These are phyloP conservation scores for Phytophthora colocasiae DNA, from an alignment of 352 stramenopile genomes.

Conservation along the genomic window DNA sequence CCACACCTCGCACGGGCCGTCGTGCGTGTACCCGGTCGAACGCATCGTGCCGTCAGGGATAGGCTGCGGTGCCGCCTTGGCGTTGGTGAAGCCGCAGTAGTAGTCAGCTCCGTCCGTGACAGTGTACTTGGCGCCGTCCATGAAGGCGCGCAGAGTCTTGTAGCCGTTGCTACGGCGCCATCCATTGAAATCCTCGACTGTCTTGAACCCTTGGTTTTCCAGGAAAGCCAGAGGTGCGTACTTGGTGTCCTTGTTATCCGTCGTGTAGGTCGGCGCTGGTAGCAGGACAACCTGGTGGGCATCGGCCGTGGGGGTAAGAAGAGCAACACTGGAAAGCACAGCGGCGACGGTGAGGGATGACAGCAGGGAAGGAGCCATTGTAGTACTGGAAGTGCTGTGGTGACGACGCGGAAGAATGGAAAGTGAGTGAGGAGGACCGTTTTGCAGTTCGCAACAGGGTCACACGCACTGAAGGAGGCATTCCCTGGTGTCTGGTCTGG, in stretches of 20 bases:
- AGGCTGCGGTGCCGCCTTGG: slow-evolving; percentile 29
- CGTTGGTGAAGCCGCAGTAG: slow-evolving; percentile 46
- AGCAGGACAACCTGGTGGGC: slow-evolving; percentile 55
- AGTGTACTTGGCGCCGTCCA: slow-evolving; percentile 51
- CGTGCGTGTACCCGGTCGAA: slow-evolving; percentile 57
- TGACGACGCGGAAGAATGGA: slow-evolving; percentile 12
- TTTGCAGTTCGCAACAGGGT: slow-evolving; percentile 13
- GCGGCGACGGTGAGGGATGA: slow-evolving; percentile 35
- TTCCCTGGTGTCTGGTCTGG: slow-evolving; percentile 15
- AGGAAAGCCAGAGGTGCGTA: slow-evolving; percentile 59
- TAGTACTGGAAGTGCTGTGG: neutral
- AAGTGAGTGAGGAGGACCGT: slow-evolving; percentile 17
- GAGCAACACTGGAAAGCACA: slow-evolving; percentile 33
- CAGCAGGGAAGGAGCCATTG: slow-evolving; percentile 34
- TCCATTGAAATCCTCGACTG: slow-evolving; percentile 48
- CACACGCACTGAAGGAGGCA: slow-evolving; percentile 13
- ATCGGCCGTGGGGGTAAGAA: slow-evolving; percentile 31
- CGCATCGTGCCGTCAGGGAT: slow-evolving; percentile 46
- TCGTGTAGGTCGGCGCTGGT: slow-evolving; percentile 49
- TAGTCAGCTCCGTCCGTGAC: slow-evolving; percentile 40
- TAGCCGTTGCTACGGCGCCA: slow-evolving; percentile 52
- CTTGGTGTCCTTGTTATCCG: slow-evolving; percentile 42
- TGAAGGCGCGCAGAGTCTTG: slow-evolving; percentile 57
- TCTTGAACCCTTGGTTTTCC: slow-evolving; percentile 55
- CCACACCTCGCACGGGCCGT: slow-evolving; percentile 59